Evolutionary conservation across 1,284 basidiomycete species (phyloP).

Genomic region (Pseudozyma hubeiensis): DNA sequence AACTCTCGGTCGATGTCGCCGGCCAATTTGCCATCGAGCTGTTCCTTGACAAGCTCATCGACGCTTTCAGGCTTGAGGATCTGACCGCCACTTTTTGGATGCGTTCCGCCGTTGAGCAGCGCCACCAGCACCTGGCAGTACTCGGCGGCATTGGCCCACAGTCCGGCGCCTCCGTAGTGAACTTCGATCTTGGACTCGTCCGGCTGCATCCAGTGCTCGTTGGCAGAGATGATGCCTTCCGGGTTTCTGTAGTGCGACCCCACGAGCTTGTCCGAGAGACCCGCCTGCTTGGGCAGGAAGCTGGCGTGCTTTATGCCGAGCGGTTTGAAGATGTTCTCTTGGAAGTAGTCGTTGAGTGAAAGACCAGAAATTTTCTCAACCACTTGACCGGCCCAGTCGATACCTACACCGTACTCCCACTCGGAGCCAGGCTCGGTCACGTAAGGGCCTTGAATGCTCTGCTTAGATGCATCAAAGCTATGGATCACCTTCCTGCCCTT

Average conservation of each 20-base stretch:
- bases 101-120: constrained; percentile 56
- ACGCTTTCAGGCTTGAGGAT: constrained; percentile 54
- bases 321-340: constrained; percentile 57
- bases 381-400: constrained; percentile 58
- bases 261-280: constrained; percentile 34
- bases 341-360: constrained; percentile 52
- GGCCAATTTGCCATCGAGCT: constrained; percentile 39
- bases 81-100: constrained; percentile 49
- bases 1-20: constrained; percentile 44
- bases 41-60: constrained; percentile 47
- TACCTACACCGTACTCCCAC: constrained; percentile 51
- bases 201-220: constrained; percentile 32
- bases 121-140: constrained; percentile 51
- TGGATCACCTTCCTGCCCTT: constrained; percentile 35
- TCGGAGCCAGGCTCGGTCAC: constrained; percentile 52
- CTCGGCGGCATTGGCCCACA: constrained; percentile 47
- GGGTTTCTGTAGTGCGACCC: constrained; percentile 34
- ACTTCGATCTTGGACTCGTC: constrained; percentile 52
- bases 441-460: constrained; percentile 34
- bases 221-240: constrained; percentile 32
- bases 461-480: constrained; percentile 25
- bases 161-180: constrained; percentile 49
- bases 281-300: constrained; percentile 36
- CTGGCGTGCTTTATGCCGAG: constrained; percentile 51
- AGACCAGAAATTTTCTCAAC: constrained; percentile 51